Conservation (phyloP, 2,329 filamentous ascomycete genomes). For the Colletotrichum truncatum region DNA sequence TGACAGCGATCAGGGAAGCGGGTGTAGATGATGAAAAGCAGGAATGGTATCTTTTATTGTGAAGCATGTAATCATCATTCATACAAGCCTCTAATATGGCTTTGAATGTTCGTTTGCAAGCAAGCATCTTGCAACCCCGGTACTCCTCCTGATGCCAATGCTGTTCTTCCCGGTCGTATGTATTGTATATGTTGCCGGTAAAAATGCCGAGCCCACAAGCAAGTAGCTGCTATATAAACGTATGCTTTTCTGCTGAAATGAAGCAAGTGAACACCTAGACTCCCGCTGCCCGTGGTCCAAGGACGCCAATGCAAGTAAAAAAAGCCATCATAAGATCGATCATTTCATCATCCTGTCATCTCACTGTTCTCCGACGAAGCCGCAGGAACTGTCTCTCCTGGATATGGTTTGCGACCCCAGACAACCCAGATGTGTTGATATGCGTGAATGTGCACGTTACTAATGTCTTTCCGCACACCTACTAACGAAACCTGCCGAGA, state of each 20-base stretch:
- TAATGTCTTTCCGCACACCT: constrained; percentile 57
- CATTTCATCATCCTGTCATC: not conserved
- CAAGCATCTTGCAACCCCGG: not conserved
- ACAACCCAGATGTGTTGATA: constrained; percentile 61
- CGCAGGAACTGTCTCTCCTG: constrained; percentile 36
- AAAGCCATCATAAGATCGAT: constrained; percentile 9
- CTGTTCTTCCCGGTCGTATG: too few species aligned
- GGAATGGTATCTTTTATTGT: not conserved
- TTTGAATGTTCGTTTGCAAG: too few species aligned
- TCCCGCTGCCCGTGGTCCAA: not conserved
- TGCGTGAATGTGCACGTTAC: constrained; percentile 55
- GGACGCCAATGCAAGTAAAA: not conserved
- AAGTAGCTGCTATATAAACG: too few species aligned
- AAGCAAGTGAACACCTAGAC: not conserved
- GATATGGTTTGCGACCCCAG: constrained; percentile 59
- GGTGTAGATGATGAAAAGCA: too few species aligned
- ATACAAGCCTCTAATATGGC: not conserved
- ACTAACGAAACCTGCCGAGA: constrained; percentile 54
- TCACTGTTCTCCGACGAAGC: not conserved
- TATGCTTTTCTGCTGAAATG: too few species aligned
- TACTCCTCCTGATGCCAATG: too few species aligned
- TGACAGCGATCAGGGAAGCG: not conserved
- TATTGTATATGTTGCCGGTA: too few species aligned
- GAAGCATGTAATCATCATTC: not conserved
- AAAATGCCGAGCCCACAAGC: too few species aligned